A percentile compares a stretch with the other conserved stretches of the same genome.
phyloP scores from a whole-genome alignment of 768 basidiomycete genomes.

The Amanita exitialis region DNA sequence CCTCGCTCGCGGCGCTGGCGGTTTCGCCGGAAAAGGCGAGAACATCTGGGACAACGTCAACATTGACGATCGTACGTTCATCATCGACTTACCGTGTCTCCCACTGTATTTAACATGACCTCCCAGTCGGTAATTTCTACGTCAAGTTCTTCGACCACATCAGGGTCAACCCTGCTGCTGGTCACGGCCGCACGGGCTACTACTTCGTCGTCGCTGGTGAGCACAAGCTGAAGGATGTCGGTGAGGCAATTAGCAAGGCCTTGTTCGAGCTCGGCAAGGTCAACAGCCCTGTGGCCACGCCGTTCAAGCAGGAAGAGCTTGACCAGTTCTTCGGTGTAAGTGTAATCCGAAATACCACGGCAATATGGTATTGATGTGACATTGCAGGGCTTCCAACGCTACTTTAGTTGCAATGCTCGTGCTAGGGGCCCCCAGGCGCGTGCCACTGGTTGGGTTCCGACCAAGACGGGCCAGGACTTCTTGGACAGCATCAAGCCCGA shows the following conservation, averaged over 20 bases:
- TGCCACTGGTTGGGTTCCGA: constrained; percentile 36
- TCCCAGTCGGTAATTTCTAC: constrained; percentile 34
- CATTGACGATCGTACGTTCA: constrained; percentile 36
- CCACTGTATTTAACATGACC: neutral
- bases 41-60: constrained; percentile 52
- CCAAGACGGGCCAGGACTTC: constrained; percentile 28
- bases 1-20: constrained; percentile 37
- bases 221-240: constrained; percentile 31
- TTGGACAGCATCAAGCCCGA: constrained; percentile 31
- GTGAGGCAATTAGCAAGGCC: constrained; percentile 26
- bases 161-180: constrained; percentile 16
- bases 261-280: constrained; percentile 28
- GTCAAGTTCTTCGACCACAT: constrained; percentile 30
- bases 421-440: constrained; percentile 24
- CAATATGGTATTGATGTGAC: neutral
- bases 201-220: constrained; percentile 48
- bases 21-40: constrained; percentile 45
- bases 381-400: constrained; percentile 6
- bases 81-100: neutral
- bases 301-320: constrained; percentile 36
- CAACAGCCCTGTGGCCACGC: constrained; percentile 28
- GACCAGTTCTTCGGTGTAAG: constrained; percentile 28
- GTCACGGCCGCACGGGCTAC: constrained; percentile 39
- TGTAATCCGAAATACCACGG: neutral
- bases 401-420: constrained; percentile 30